Evolutionary conservation across 2,329 filamentous ascomycete species (phyloP), one percentile per base, ranked within the genome.

Genomic region (Hymenoscyphus repandus): DNA sequence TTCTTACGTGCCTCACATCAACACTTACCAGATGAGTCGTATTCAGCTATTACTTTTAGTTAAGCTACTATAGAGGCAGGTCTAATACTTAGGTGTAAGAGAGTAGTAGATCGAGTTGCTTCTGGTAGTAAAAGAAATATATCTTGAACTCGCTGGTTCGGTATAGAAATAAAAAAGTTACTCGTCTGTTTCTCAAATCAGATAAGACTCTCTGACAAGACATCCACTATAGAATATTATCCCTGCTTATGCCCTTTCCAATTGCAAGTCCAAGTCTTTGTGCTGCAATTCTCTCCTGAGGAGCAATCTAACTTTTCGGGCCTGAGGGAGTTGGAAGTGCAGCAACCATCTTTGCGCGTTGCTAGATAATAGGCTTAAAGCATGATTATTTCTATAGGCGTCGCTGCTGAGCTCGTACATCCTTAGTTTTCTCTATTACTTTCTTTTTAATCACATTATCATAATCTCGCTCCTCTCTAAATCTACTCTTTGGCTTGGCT

Each of bases 371-470:
- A 44, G 41, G 52, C 56, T 38, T 57, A 39, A 27, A 58, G 42
- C 51, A 58, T 18, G 54, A 55, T 38, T 58, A 49, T 50, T 57
- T 57, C 50, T 30, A 55, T 34, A 55, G 48, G n/a, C n/a, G n/a
- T 15, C 27, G 22, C 2, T 47, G 47, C 1, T 20, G 27, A 6
- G 15, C 50, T 15, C 40, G 50, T 49, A 18, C 48, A 52, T 48
- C 30, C 11, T 53, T 30, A 56, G 55, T 50, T 6, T 39, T 50
- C 12, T 43, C 55, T 50, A 48, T 58, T 36, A 55, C 20, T 44
- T 56, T 54, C 31, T 46, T 27, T 6, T 52, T 51, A 10, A 58
- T 50, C 34, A 34, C 33, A 34, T n/a, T 46, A 3, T 36, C 36
- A 36, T 50, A 58, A 36, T 58, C 51, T 34, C 40, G n/a, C n/a